Evolutionary conservation across 257 asterid genomes (phyloP).

Genomic region (Penstemon newberryi): DNA sequence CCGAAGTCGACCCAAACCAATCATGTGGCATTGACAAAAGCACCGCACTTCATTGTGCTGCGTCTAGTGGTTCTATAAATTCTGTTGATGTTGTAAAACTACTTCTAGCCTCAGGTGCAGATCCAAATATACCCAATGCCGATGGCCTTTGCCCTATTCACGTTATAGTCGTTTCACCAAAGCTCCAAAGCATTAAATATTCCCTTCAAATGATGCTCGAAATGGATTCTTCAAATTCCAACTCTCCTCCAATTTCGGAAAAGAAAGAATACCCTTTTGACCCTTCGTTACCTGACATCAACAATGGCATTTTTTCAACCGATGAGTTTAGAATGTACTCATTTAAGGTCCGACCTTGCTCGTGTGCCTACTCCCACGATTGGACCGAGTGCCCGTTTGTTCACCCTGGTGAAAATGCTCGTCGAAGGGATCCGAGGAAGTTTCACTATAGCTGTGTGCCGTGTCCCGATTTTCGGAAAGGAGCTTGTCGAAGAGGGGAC

Average conservation of each 20-base stretch:
- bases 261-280: constrained; percentile 79
- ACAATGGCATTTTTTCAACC: constrained; percentile 71
- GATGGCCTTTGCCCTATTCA: constrained; percentile 64
- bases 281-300: constrained; percentile 84
- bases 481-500: constrained; percentile 80
- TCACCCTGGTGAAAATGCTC: constrained; percentile 91
- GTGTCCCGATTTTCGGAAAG: constrained; percentile 85
- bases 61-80: constrained; percentile 63
- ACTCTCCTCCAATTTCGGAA: constrained; percentile 54
- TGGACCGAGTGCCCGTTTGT: constrained; percentile 98
- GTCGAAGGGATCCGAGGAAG: constrained; percentile 82
- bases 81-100: constrained; percentile 49
- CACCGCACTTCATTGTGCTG: constrained; percentile 85
- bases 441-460: constrained; percentile 82
- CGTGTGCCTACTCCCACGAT: constrained; percentile 89
- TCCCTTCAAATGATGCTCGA: constrained; percentile 57
- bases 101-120: constrained; percentile 71
- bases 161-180: constrained; percentile 52
- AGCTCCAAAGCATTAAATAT: constrained; percentile 34
- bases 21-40: constrained; percentile 54
- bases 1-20: constrained; percentile 68
- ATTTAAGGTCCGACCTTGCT: constrained; percentile 81
- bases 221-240: constrained; percentile 36
- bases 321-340: constrained; percentile 89
- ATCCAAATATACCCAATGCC: constrained; percentile 53